phyloP scores from a whole-genome alignment of 2,329 filamentous ascomycete genomes.

The Calonectria crousiana region DNA sequence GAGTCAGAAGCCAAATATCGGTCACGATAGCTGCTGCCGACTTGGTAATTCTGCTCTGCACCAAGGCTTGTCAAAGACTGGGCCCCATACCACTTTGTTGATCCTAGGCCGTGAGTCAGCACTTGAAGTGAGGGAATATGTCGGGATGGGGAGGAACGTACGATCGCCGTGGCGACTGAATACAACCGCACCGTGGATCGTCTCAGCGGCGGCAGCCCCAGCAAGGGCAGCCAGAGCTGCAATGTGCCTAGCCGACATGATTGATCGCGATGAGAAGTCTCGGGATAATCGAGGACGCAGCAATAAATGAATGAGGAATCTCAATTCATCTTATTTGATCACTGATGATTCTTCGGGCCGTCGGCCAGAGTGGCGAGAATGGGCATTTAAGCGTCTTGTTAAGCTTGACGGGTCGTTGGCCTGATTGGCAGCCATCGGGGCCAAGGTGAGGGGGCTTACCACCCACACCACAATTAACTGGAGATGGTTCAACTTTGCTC shows the following conservation, averaged over 20 bases:
- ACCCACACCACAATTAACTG: constrained; percentile 1
- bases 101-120: constrained; percentile 39
- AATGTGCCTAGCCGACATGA: constrained; percentile 2
- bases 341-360: neutral
- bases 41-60: constrained; percentile 47
- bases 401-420: neutral
- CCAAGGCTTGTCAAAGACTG: constrained; percentile 51
- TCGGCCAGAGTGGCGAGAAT: neutral
- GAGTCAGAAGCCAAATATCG: constrained; percentile 44
- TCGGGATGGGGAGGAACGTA: constrained; percentile 30
- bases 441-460: constrained; percentile 14
- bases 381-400: constrained; percentile 17
- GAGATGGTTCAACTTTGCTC: constrained; percentile 6
- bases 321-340: neutral
- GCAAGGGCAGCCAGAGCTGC: neutral
- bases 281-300: neutral
- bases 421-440: neutral
- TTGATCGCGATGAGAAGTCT: neutral
- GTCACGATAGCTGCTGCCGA: constrained; percentile 41
- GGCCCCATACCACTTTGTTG: constrained; percentile 50
- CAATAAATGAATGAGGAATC: neutral
- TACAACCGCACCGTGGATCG: constrained; percentile 49
- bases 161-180: constrained; percentile 52
- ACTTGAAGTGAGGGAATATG: neutral
- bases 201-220: constrained; percentile 41